Base-by-base conservation (phyloP, 2,329 filamentous ascomycete species). In the Penicillium janthinellum region DNA sequence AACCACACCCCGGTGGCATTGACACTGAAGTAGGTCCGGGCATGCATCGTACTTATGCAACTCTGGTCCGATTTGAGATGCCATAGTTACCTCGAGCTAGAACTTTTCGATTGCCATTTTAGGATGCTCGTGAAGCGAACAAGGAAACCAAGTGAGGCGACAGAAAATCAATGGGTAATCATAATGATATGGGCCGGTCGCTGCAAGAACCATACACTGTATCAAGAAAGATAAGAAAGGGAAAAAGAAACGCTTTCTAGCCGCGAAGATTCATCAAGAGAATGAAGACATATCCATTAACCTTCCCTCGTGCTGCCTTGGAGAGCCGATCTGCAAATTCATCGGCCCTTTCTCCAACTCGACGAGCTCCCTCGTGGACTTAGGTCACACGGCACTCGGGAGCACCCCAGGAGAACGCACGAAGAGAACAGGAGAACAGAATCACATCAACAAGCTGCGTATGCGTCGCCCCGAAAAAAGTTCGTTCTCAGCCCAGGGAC, bases 151-250 rank as follows among this genome's bases (percentile, higher is more conserved):
- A 34, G 42, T 35, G 10, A n/a, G 15, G 22, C 48, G 57, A 52
- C 56, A 54, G 53, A 58, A 48, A 28, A 56, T 34, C 11, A 63
- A 57, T 58, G 59, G 57, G 59, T 67, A 58, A 63, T 65, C 64
- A 66, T 67, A 65, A 67, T 64, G 63, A 67, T 67, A 66, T 65
- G 62, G 60, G 61, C 65, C 53, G 64, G 58, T 66, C 60, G 60
- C 62, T 66, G 62, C 57, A 60, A 52, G 17, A 22, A 35, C 47
- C 47, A 49, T 49, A 49, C n/a, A 49, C 8, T 35, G 47, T 49
- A 49, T 34, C 47, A 17, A 49, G 14, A 49, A 35, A 59, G 59
- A 45, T 20, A 48, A 54, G 41, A 41, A 55, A 56, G 41, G 42
- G 44, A 60, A 25, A 47, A 47, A 47, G 25, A 31, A 47, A 31